A percentile compares a stretch with the other conserved stretches of the same genome.
phyloP scores from a whole-genome alignment of 495 filamentous ascomycete species.

The Chaetomium fimeti region DNA sequence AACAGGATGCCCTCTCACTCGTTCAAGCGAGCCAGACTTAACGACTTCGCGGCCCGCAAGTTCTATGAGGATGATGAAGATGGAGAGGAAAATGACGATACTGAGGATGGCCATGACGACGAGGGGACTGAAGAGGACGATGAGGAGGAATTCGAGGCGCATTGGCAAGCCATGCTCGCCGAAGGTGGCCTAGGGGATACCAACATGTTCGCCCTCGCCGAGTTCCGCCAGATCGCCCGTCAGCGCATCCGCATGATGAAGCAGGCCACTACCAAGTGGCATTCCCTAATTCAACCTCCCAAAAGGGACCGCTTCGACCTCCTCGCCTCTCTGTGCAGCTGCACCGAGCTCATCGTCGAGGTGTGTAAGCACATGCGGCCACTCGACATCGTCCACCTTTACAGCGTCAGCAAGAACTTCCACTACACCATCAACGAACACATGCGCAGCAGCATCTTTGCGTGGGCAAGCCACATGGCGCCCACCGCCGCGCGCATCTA shows the following conservation, averaged over 20 bases:
- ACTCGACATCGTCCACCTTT: slow-evolving; percentile 54
- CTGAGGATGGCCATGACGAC: not conserved
- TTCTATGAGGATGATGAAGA: slow-evolving; percentile 20
- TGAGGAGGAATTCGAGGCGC: slow-evolving; percentile 13
- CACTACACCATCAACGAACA: slow-evolving; percentile 51
- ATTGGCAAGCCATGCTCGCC: slow-evolving; percentile 16
- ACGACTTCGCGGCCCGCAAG: not conserved
- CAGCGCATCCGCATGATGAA: slow-evolving; percentile 19
- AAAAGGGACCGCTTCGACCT: slow-evolving; percentile 45
- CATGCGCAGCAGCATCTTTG: slow-evolving; percentile 39
- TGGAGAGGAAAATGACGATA: not conserved
- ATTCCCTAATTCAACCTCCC: not conserved
- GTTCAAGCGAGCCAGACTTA: slow-evolving; percentile 16
- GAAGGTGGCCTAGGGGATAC: slow-evolving; percentile 13
- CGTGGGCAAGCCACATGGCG: slow-evolving; percentile 37
- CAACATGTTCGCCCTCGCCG: slow-evolving; percentile 14
- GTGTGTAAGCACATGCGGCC: slow-evolving; percentile 51
- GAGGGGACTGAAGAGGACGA: slow-evolving; percentile 4
- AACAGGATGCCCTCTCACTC: slow-evolving; percentile 11
- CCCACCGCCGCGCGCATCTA: slow-evolving; percentile 51
- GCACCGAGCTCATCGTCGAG: slow-evolving; percentile 51
- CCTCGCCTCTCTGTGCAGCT: slow-evolving; percentile 47
- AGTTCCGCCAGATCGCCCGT: slow-evolving; percentile 21
- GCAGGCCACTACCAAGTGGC: slow-evolving; percentile 15
- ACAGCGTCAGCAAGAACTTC: slow-evolving; percentile 57